Base-by-base conservation (phyloP, 1,284 basidiomycete species). In the Hypsizygus ulmarius region DNA sequence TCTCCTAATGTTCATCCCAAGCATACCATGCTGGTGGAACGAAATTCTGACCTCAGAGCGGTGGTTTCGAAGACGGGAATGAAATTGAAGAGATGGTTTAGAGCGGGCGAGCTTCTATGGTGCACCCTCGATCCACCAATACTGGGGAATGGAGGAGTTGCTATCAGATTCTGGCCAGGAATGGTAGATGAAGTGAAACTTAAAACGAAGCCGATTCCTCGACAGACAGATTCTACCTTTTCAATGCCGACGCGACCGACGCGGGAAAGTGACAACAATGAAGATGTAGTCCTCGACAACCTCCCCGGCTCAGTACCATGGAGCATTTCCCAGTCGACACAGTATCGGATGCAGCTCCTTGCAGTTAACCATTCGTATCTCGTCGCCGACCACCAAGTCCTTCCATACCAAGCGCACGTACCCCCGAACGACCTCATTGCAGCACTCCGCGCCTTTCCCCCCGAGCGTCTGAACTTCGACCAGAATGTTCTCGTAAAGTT, bases 91-190 rank as follows among this genome's bases (percentile, higher is more conserved):
- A 71, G 82, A 42, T 80, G 76, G 72, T 85, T 77, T 58, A 73
- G 88, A 49, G 74, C 78, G 27, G 81, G 80, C 15, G 89, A 92
- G 63, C 58, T 90, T 16, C 71, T 92, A 5, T 92, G 89, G 88
- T 85, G 81, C 49, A 71, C 73, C 12, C 64, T 92, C 27, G 64
- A 73, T 32, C 60, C 66, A 3, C 74, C 82, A 0, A 82, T 90
- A 43, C 52, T 60, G 10, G 68, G 66, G 0, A 59, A 68, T 3
- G 63, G 65, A 1, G 67, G 64, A 28, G 69, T 75, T 39, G 58
- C 59, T 14, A 85, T 91, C 53, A 57, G 64, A 18, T 82, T 81
- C 54, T 91, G 88, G 88, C 88, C 88, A 1, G 85, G 75, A 1
- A 59, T 90, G 14, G 74, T 90, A 8, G 74, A 84, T 14, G 78